Evolutionary conservation across 2,329 filamentous ascomycete genomes (phyloP), one percentile per base, ranked within the genome.

Genomic region (Cyphellophora europaea): DNA sequence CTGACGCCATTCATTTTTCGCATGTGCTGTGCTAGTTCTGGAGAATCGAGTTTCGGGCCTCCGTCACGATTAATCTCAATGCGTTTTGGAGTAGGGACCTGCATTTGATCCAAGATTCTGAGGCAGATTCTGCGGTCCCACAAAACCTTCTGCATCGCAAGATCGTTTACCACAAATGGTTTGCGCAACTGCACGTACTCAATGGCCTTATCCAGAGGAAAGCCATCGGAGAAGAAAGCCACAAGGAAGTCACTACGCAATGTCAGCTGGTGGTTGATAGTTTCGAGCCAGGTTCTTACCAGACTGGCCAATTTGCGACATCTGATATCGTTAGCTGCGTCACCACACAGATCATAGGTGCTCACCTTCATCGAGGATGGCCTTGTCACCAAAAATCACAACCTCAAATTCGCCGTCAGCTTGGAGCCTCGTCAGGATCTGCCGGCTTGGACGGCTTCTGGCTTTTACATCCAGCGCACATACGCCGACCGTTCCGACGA

Each of bases 191-290:
- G 86, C 42, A 87, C 85, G 58, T 98, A 98, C 19, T 87, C 85
- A 50, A 98, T 93, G 4, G 93, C 91, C 57, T 98, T 98, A 47
- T 96, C 88, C 30, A 98, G 65, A 0, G 91, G 91, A 49, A 98
- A 98, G 1, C 91, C 91, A 57, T 95, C 89, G 0, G 89, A 96
- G 61, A 96, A 98, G 63, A 98, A 98, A 3, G 88, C 94, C 52
- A 98, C 94, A 37, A 98, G 65, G 52, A 93, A 98, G 62, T 98
- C 91, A 59, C 45, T 45, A 18, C 16, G 13, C 17, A 21, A 29
- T 21, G 11, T 34, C 19, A 37, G 33, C 18, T 8, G 8, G 21
- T n/a, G 8, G 8, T 8, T 25, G 21, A 25, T n/a, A 25, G 21
- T 25, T 8, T 25, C 8, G 21, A n/a, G 4, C 27, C 21, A 8